Evolutionary conservation across 306 rosid genomes (phyloP), one percentile per base, ranked within the genome.

Genomic region (Oxytropis ochrocephala): DNA sequence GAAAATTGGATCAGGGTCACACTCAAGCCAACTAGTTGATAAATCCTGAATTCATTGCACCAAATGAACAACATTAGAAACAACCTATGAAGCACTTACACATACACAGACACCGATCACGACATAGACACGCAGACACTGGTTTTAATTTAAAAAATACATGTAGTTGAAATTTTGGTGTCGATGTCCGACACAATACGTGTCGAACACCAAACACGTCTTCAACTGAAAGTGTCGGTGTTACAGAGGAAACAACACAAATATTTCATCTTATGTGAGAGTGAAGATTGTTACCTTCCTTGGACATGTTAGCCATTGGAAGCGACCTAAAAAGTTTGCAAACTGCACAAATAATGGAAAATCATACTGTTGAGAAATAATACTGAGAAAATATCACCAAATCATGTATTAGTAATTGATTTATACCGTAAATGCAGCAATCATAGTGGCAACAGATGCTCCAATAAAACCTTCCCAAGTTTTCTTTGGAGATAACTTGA

Each of bases 401-500:
- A 48, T 49, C 55, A 53, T 1, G 4, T 43, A 12, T 63, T 30
- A 67, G 16, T 36, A 42, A 69, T 17, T 47, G 61, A 51, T 39
- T 47, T 88, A 84, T 79, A 95, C 97, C 67, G 78, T 18, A 80
- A 95, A 95, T 63, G 99, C 97, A 68, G 95, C 92, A 79, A 89
- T 77, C 70, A 91, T 95, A 44, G 96, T 89, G 73, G 91, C 89
- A 74, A 89, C 80, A 51, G 99, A 95, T 11, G 97, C 97, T 80
- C 99, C 99, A 32, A 95, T 91, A 87, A 87, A 95, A 54, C 99
- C 99, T 83, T 95, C 99, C 99, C 99, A 91, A 53, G 97, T 95
- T 87, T 95, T 95, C 92, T 95, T 95, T 36, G 99, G 99, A 64
- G 97, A 95, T 75, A 95, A 73, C 87, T 95, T 89, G 84, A 94